phyloP scores from a whole-genome alignment of 176 grass and related monocot genomes.

The Bromus sterilis region DNA sequence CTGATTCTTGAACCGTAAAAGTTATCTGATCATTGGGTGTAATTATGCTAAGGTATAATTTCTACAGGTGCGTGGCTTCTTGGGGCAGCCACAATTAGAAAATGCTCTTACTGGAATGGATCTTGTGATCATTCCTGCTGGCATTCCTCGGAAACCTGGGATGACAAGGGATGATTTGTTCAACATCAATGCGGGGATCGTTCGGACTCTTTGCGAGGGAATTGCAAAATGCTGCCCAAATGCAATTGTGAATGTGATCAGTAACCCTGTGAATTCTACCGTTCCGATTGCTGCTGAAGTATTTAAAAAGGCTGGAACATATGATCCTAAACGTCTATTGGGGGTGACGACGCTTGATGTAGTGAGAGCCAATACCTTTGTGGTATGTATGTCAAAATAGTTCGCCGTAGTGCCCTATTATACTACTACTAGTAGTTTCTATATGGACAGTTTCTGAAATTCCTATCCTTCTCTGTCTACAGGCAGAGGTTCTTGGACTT shows the following conservation, averaged over 20 bases:
- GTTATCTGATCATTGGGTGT: neutral
- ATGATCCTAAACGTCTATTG: slow-evolving; percentile 66
- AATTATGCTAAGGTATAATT: slow-evolving; percentile 2
- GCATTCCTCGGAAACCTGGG: slow-evolving; percentile 80
- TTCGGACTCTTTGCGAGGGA: slow-evolving; percentile 76
- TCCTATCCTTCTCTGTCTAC: neutral
- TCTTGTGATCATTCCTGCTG: slow-evolving; percentile 86
- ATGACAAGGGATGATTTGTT: slow-evolving; percentile 98
- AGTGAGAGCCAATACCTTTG: slow-evolving; percentile 94
- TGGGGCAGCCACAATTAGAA: slow-evolving; percentile 74
- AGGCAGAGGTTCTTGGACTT: slow-evolving; percentile 80
- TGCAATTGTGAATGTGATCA: slow-evolving; percentile 87
- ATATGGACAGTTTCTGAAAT: neutral
- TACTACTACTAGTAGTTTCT: neutral
- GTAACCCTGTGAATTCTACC: slow-evolving; percentile 93
- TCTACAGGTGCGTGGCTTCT: slow-evolving; percentile 73
- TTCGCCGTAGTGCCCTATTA: neutral
- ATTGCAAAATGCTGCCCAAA: slow-evolving; percentile 72
- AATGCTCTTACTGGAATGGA: slow-evolving; percentile 84
- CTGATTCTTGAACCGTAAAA: neutral
- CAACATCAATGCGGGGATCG: slow-evolving; percentile 95
- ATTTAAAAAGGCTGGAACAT: slow-evolving; percentile 83
- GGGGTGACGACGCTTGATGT: slow-evolving; percentile 95
- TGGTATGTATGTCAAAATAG: slow-evolving; percentile 36
- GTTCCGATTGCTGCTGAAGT: slow-evolving; percentile 85